Percentiles rank a stretch among this genome's conserved stretches.
Evolutionary conservation across 106 monocot genomes (phyloP).

Genomic region (Alisma plantagoaquatica): DNA sequence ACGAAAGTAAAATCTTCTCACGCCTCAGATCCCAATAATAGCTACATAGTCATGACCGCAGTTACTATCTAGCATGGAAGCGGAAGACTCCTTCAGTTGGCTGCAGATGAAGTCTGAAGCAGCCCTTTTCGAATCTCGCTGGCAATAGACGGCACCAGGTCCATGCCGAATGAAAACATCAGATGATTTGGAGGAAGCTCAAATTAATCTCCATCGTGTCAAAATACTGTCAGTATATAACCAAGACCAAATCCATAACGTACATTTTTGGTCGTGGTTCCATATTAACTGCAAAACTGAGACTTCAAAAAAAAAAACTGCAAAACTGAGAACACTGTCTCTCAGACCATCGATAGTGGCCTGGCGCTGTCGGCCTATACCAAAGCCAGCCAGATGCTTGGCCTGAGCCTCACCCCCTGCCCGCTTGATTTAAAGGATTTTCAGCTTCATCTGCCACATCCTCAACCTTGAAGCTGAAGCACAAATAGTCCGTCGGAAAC

Average conservation of each 20-base stretch:
- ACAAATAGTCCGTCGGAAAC: no score
- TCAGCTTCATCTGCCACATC: conserved; percentile 78
- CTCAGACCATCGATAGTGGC: conserved; percentile 81
- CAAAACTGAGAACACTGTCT: conserved; percentile 68
- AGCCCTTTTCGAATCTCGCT: conserved; percentile 62
- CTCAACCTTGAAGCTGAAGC: conserved; percentile 56
- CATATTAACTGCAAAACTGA: conserved; percentile 59
- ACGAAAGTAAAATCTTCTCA: no score
- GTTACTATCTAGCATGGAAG: no score
- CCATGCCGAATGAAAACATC: conserved; percentile 80
- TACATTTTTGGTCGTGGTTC: conserved; percentile 64
- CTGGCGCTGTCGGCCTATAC: conserved; percentile 75
- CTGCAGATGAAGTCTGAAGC: conserved; percentile 29
- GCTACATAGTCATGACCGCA: no score
- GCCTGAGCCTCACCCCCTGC: conserved; percentile 87
- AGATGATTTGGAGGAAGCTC: conserved; percentile 51
- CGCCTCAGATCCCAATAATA: no score
- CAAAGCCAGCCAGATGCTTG: conserved; percentile 75
- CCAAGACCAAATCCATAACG: conserved; percentile 93
- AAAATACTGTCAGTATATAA: conserved; percentile 84
- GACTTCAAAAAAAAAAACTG: no score
- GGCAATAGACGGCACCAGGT: conserved; percentile 56
- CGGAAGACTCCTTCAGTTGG: neutral
- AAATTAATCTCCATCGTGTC: conserved; percentile 89
- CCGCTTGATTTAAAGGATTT: conserved; percentile 64